Percentiles rank a stretch among this genome's conserved stretches.
phyloP scores from a whole-genome alignment of 2,329 filamentous ascomycete genomes.

The Colletotrichum spinosum region DNA sequence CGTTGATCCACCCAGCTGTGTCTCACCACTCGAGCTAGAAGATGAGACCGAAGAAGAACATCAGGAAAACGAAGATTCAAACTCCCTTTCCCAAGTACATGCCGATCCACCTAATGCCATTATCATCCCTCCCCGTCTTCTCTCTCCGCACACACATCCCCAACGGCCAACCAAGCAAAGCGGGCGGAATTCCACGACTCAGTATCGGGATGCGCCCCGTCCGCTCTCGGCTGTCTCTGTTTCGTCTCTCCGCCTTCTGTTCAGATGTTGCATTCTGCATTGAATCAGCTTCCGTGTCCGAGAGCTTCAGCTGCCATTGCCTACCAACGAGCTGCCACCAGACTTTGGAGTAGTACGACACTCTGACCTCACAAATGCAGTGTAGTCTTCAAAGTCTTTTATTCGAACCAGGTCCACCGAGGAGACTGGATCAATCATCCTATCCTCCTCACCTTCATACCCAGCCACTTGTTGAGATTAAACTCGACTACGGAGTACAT shows the following conservation, averaged over 20 bases:
- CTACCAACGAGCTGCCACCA: conserved; percentile 8
- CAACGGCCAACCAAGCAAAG: conserved; percentile 10
- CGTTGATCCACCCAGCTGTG: conserved; percentile 12
- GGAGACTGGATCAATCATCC: not conserved
- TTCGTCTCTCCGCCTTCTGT: conserved; percentile 2
- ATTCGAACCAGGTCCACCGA: too few species aligned
- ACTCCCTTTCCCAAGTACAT: conserved; percentile 14
- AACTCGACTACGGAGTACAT: too few species aligned
- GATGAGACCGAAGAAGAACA: conserved; percentile 14
- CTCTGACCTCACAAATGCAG: conserved; percentile 2
- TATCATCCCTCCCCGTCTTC: conserved; percentile 1
- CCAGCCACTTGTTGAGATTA: too few species aligned
- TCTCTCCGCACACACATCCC: not conserved
- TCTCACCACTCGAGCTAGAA: conserved; percentile 36
- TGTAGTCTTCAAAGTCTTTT: too few species aligned
- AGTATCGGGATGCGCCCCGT: too few species aligned
- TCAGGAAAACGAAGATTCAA: conserved; percentile 14
- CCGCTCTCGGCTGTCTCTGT: not conserved
- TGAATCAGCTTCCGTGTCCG: conserved; percentile 5
- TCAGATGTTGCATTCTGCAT: conserved; percentile 22
- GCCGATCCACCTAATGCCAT: conserved; percentile 30
- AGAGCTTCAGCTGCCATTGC: too few species aligned
- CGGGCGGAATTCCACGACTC: too few species aligned
- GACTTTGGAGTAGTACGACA: conserved; percentile 18
- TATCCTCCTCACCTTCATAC: not conserved